Evolutionary conservation across 2,329 filamentous ascomycete species (phyloP).

Genomic region (Claviceps fusiformis): DNA sequence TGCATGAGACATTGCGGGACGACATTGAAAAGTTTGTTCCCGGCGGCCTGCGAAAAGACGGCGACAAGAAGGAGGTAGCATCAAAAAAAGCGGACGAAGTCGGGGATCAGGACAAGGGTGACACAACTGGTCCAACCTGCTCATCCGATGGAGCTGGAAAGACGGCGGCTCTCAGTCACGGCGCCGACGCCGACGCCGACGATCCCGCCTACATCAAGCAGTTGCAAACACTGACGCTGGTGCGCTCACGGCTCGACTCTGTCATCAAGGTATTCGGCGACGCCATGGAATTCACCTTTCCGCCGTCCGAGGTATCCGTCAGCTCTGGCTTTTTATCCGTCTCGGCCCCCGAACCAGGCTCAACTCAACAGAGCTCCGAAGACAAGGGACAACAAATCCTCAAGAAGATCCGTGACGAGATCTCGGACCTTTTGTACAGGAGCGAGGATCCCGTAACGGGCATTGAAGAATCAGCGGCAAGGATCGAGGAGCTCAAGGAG

Average conservation of each 20-base stretch:
- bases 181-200: slow-evolving; percentile 10
- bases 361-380: slow-evolving; percentile 53
- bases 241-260: slow-evolving; percentile 71
- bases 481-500: slow-evolving; percentile 65
- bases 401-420: slow-evolving; percentile 55
- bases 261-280: slow-evolving; percentile 89
- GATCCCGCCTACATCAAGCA: slow-evolving; percentile 61
- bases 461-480: slow-evolving; percentile 56
- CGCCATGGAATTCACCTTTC: slow-evolving; percentile 89
- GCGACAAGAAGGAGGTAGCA: slow-evolving; percentile 10
- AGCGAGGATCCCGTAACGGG: slow-evolving; percentile 48
- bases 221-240: slow-evolving; percentile 68
- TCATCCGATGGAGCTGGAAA: slow-evolving; percentile 6
- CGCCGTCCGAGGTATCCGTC: slow-evolving; percentile 74
- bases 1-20: slow-evolving; percentile 57
- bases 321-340: slow-evolving; percentile 81
- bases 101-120: slow-evolving; percentile 9
- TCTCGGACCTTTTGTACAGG: slow-evolving; percentile 49
- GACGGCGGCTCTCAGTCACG: slow-evolving; percentile 3
- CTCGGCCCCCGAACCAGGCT: slow-evolving; percentile 65
- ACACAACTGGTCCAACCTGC: slow-evolving; percentile 9
- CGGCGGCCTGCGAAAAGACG: slow-evolving; percentile 25
- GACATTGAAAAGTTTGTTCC: slow-evolving; percentile 65
- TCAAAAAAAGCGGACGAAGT: slow-evolving; percentile 5
- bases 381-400: slow-evolving; percentile 79